phyloP scores from a whole-genome alignment of 2,329 filamentous ascomycete genomes.

The Trichoderma oligosporum region DNA sequence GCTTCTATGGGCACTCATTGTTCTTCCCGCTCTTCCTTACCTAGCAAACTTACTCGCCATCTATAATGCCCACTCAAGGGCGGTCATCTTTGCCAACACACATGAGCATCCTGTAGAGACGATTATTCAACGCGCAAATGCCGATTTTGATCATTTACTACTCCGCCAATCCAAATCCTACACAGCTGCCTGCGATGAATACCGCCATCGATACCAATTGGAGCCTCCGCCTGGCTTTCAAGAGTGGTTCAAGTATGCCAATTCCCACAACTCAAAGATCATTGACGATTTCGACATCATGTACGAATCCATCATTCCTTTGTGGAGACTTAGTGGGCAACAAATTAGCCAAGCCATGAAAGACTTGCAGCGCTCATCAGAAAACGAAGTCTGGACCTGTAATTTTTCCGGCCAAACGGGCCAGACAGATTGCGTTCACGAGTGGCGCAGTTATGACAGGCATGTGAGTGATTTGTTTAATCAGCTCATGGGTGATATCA shows the following conservation, averaged over 20 bases:
- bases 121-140: slow-evolving; percentile 30
- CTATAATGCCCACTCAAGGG: slow-evolving; percentile 16
- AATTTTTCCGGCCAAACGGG: slow-evolving; percentile 26
- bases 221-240: slow-evolving; percentile 77
- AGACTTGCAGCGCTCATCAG: slow-evolving; percentile 23
- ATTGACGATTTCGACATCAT: slow-evolving; percentile 66
- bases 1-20: slow-evolving; percentile 31
- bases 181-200: slow-evolving; percentile 39
- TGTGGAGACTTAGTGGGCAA: slow-evolving; percentile 37
- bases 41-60: slow-evolving; percentile 30
- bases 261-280: slow-evolving; percentile 55
- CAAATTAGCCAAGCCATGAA: slow-evolving; percentile 32
- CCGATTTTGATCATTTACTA: slow-evolving; percentile 31
- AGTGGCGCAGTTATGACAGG: slow-evolving; percentile 32
- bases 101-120: slow-evolving; percentile 36
- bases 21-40: slow-evolving; percentile 33
- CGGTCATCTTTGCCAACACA: background rate
- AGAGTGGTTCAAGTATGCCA: slow-evolving; percentile 73
- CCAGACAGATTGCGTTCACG: slow-evolving; percentile 34
- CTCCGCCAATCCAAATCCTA: slow-evolving; percentile 38
- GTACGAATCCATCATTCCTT: slow-evolving; percentile 37
- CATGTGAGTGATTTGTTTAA: slow-evolving; percentile 33
- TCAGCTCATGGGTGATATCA: slow-evolving; percentile 27
- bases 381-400: slow-evolving; percentile 38
- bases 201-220: slow-evolving; percentile 48